Base-by-base conservation (phyloP, 768 basidiomycete species). In the Collybia mongolica region DNA sequence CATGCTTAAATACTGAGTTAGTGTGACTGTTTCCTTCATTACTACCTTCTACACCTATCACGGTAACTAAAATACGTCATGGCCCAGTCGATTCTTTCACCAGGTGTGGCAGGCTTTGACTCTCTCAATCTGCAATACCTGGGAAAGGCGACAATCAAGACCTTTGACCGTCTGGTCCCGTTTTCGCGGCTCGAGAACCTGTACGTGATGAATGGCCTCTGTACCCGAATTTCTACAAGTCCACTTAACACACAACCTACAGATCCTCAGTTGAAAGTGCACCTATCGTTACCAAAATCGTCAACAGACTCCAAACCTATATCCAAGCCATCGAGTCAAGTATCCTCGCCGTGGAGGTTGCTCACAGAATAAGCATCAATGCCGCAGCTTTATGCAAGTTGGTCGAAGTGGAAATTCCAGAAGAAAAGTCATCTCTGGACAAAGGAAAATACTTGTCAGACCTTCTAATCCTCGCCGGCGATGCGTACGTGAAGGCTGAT, bases 121-220 rank as follows among this genome's bases (percentile, higher is more conserved):
- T 2, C 26, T n/a, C 52, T 70, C 6, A 61, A 71, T 52, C 50
- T 69, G 7, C 38, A 56, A 14, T 48, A 55, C 9, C 58, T 67
- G 11, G 71, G 67, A 3, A 63, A 60, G 38, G 59, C 59, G 8
- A 72, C 69, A 1, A 55, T 65, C 24, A 73, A 72, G 54, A 66
- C 69, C 3, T 59, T 72, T n/a, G 69, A 73, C 44, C 65, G 72
- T 7, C 61, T 73, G 15, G 67, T 65, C 3, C 70, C 70, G 9
- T 73, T 70, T 48, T 64, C 61, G 15, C 60, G 58, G 12, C 55
- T 72, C 38, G 61, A 60, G 54, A 59, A 59, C 15, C 53, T 65
- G 65, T 71, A 58, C 43, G 59, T 56, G 42, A 19, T 23, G 22
- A 23, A 26, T 26, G 7, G 24, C 7, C 24, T 26, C 24, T 4